phyloP scores from a whole-genome alignment of 805 yeast species.

The Yamadazyma philogaea region DNA sequence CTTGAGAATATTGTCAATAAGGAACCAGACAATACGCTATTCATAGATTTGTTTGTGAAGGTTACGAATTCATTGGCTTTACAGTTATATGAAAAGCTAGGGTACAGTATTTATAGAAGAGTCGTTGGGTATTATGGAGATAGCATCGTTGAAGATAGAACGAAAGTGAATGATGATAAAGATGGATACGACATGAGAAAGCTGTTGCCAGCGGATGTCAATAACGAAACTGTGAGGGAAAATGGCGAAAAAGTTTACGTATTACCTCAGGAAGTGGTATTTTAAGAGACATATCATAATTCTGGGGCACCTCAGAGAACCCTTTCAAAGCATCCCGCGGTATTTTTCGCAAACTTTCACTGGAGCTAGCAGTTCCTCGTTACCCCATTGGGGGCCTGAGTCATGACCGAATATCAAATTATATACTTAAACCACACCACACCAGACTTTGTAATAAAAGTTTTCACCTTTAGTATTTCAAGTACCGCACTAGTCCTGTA shows the following conservation, averaged over 20 bases:
- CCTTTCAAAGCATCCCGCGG: too few relatives aligned
- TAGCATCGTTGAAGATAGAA: constrained; percentile 45
- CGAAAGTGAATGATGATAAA: constrained; percentile 54
- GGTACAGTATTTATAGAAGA: constrained; percentile 79
- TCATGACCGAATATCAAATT: too few relatives aligned
- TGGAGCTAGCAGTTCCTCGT: too few relatives aligned
- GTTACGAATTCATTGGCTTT: constrained; percentile 80
- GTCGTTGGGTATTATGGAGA: constrained; percentile 85
- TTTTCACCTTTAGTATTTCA: too few relatives aligned
- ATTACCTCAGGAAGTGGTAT: constrained; percentile 63
- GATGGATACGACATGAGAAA: constrained; percentile 92
- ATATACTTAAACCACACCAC: too few relatives aligned
- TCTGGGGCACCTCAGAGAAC: neutral
- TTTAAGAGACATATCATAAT: constrained; percentile 26
- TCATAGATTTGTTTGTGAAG: constrained; percentile 88
- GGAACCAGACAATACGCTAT: constrained; percentile 74
- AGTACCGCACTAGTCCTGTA: too few relatives aligned
- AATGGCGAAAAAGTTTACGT: constrained; percentile 62
- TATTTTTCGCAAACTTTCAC: too few relatives aligned
- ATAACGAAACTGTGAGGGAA: constrained; percentile 50
- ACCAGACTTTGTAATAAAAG: too few relatives aligned
- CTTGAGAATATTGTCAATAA: constrained; percentile 68
- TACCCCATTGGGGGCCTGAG: too few relatives aligned
- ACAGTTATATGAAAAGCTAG: constrained; percentile 78
- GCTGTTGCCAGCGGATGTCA: constrained; percentile 54